Base-by-base conservation (phyloP, 1,284 basidiomycete species). In the Papiliotrema fonsecae region DNA sequence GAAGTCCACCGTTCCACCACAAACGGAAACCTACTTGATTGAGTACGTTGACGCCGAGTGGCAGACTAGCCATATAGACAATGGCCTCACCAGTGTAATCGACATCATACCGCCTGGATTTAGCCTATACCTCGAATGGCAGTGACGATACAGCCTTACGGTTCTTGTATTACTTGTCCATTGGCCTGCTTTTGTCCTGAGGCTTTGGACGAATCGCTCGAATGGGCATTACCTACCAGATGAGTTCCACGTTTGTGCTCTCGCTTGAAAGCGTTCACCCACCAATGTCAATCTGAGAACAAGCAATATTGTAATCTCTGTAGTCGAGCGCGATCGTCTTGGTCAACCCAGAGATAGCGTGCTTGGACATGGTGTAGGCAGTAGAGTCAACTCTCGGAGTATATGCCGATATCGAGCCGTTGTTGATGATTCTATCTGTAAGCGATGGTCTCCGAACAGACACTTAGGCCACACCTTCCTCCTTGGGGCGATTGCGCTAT, bases 211-310 rank as follows among this genome's bases (percentile, higher is more conserved):
- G 77, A 77, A 75, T 86, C 78, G 2, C 70, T 71, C 1, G 84
- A 84, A 22, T 72, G 72, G 2, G 84, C 83, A 60, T 86, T 86
- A 13, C 84, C 84, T 84, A 52, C n/a, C n/a, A n/a, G n/a, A n/a
- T n/a, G n/a, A n/a, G n/a, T n/a, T n/a, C n/a, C 6, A 3, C 10
- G 6, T 3, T 22, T 34, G 34, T 9, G 19, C 36, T 38, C 19
- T 21, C 13, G 36, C 36, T 19, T 19, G 13, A n/a, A n/a, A n/a
- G n/a, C n/a, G n/a, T n/a, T 26, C 18, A 42, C 64, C 38, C 49
- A 83, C 85, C 86, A 38, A 88, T 85, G 63, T 88, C 85, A 40
- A 88, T 79, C 61, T 88, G 84, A 0, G 83, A 85, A 60, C 82
- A 83, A 2, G 84, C 79, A 49, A 89, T 87, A 57, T 81, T 78